Evolutionary conservation across 352 stramenopile genomes (phyloP), one percentile per base, ranked within the genome.

Genomic region (Phytophthora hibernalis): DNA sequence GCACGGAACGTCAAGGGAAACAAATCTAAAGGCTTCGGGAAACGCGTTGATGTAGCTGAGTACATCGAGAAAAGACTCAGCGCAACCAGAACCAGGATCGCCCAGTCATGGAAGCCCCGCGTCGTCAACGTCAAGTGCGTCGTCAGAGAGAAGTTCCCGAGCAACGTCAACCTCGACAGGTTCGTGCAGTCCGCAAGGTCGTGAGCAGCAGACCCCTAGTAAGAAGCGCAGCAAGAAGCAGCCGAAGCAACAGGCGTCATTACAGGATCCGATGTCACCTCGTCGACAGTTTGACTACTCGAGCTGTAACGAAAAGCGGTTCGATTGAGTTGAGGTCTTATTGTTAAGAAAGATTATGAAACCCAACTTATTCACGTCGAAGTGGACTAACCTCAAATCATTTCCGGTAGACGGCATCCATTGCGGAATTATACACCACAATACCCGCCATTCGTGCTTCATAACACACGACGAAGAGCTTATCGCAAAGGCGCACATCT

Each of bases 51-150:
- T 22, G 33, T 54, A 8, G 24, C 24, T 28, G 44, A 52, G 13
- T 71, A 71, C 49, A 28, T 71, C 13, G 63, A 71, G 56, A 71
- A 66, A 66, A 61, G 31, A 71, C 48, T 8, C 49, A 53, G 16
- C 56, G 56, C 26, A 65, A 66, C 22, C 15, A 35, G 20, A 61
- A 47, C 22, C 40, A 56, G 13, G 24, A 62, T 15, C 44, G 12
- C 4, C 49, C 53, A 16, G 49, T 49, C 9, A 67, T 71, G 63
- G 63, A 62, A 21, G 47, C 55, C 10, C 48, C 38, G 8, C 54
- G 54, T 37, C 49, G 40, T 28, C 43, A 53, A 31, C 47, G n/a
- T 26, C 51, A 62, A 28, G 49, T 58, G 13, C 42, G 31, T 38
- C 65, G 51, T 13, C 28, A 67, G n/a, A 52, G 45, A 68, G 44